These are phyloP conservation scores for Entomortierella chlamydospora DNA, from an alignment of 192 early-diverging fungal genomes.

Conservation along the genomic window DNA sequence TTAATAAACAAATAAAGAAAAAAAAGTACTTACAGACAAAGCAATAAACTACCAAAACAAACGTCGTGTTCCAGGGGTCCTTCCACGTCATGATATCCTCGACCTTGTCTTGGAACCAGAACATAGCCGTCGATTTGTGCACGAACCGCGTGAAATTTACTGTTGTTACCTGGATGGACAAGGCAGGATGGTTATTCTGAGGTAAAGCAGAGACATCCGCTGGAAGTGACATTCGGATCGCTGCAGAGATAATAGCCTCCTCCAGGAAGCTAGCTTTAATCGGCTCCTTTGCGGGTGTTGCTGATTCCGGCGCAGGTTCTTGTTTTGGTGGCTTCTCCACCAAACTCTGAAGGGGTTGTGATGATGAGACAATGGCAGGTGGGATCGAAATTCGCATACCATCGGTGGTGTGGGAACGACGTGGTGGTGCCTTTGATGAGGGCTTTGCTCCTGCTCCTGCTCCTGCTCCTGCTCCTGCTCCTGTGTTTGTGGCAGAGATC, in stretches of 20 bases:
- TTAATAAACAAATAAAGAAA: too few relatives aligned
- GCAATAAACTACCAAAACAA: constrained; percentile 63
- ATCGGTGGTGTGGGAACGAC: constrained; percentile 25
- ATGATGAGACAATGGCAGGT: constrained; percentile 30
- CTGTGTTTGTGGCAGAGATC: not conserved
- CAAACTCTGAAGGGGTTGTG: constrained; percentile 42
- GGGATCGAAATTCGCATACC: constrained; percentile 31
- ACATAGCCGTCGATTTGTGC: constrained; percentile 69
- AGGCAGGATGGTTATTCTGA: constrained; percentile 62
- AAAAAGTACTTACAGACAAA: constrained; percentile 60
- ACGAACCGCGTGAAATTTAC: constrained; percentile 79
- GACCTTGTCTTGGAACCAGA: constrained; percentile 71
- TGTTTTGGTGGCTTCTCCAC: constrained; percentile 21
- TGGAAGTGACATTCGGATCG: constrained; percentile 47
- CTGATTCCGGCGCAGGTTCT: not conserved
- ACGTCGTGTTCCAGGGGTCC: constrained; percentile 70
- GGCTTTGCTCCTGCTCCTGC: constrained; percentile 4
- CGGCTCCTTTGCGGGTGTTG: constrained; percentile 13
- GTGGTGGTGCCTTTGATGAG: constrained; percentile 13
- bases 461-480: constrained; percentile 3
- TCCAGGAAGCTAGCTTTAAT: constrained; percentile 40
- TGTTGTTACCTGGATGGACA: constrained; percentile 75
- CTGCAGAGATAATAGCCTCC: constrained; percentile 47
- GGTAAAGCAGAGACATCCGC: constrained; percentile 44
- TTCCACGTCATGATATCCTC: constrained; percentile 78